Evolutionary conservation across 75 land plant species (phyloP).

Genomic region (Cunninghamia lanceolata): DNA sequence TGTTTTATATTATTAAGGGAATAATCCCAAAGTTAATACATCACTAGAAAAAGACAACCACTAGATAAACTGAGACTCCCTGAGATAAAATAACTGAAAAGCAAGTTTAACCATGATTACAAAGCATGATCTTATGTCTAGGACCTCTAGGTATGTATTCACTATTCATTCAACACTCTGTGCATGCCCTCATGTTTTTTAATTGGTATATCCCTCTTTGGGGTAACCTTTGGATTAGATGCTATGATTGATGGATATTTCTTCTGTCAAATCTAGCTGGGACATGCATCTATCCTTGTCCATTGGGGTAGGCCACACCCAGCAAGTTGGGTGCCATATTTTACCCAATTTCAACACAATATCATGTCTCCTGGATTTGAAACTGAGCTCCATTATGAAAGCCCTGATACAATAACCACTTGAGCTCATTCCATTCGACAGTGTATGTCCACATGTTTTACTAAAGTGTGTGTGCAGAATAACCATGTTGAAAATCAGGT

Average conservation of each 20-base stretch:
- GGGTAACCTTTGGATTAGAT: background rate
- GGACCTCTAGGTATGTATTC: background rate
- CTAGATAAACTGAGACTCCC: background rate
- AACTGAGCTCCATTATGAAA: background rate
- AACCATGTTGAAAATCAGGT: background rate
- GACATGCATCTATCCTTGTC: background rate
- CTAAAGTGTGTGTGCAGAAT: background rate
- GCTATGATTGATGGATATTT: background rate
- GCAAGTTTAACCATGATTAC: background rate
- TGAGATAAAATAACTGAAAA: too few species aligned
- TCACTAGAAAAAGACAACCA: background rate
- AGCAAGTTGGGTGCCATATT: background rate
- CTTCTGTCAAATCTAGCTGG: background rate
- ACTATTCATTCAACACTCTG: too few species aligned
- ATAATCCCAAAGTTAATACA: background rate
- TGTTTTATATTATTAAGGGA: background rate
- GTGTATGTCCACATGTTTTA: background rate
- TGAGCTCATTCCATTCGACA: background rate
- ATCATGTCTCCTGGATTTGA: background rate
- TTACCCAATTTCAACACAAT: background rate
- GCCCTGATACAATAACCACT: background rate
- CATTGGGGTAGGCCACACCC: background rate
- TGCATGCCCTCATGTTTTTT: too few species aligned
- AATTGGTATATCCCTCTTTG: background rate
- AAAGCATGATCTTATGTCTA: background rate